phyloP scores from a whole-genome alignment of 1,284 basidiomycete genomes.

The Flammula alnicola region DNA sequence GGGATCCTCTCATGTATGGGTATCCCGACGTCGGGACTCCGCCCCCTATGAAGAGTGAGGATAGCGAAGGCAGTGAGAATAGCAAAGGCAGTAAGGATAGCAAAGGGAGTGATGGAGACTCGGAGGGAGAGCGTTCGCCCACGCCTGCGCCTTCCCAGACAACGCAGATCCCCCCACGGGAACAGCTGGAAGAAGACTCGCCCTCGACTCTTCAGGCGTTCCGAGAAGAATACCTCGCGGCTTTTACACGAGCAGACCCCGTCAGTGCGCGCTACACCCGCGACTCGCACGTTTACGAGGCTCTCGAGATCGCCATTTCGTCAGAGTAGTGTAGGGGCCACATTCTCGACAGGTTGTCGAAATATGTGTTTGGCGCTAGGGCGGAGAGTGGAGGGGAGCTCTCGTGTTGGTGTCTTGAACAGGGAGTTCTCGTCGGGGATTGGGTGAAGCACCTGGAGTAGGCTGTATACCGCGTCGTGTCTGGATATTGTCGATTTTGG shows the following conservation, averaged over 20 bases:
- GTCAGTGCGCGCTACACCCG: conserved; percentile 5
- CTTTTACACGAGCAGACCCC: conserved; percentile 9
- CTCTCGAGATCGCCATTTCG: conserved; percentile 7
- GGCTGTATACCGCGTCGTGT: too few relatives aligned
- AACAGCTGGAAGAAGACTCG: conserved; percentile 19
- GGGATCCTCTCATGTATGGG: conserved; percentile 25
- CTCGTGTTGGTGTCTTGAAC: neutral
- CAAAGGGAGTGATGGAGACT: neutral
- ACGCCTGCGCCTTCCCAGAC: neutral
- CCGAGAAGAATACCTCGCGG: conserved; percentile 17
- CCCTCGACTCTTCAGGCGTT: conserved; percentile 15
- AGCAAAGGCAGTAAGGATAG: too few relatives aligned
- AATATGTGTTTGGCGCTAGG: conserved; percentile 11
- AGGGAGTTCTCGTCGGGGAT: neutral
- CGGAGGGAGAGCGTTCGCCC: neutral
- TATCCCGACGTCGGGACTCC: conserved; percentile 5
- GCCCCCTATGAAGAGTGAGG: neutral
- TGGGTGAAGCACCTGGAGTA: neutral
- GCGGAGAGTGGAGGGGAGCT: neutral
- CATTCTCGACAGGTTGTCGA: conserved; percentile 9
- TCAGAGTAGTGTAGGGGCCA: neutral
- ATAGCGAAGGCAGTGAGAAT: too few relatives aligned
- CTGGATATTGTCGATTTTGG: too few relatives aligned
- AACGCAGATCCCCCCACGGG: neutral
- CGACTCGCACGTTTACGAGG: conserved; percentile 13